Base-by-base conservation (phyloP, 371 early-diverging fungal species). In the Rhizomucor miehei region DNA sequence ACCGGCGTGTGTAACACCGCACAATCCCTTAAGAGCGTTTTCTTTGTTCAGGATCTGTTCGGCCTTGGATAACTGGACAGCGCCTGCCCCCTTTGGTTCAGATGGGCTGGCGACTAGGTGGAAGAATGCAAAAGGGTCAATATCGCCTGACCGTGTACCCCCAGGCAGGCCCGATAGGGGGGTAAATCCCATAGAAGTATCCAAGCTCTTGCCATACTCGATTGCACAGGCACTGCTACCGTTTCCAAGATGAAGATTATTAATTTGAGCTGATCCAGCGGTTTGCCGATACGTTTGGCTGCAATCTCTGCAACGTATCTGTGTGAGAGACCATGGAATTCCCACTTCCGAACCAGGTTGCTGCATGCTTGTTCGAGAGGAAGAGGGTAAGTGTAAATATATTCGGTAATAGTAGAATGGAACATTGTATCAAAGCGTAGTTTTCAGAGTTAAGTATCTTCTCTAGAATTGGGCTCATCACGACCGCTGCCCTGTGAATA, bases 141-240 rank as follows among this genome's bases (percentile, higher is more conserved):
- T 60, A 45, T 73, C 58, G 19, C 61, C 60, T 5, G 65, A 57
- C 5, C 59, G 55, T 25, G 63, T 60, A 13, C 58, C 54, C 0
- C 57, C 63, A 17, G 60, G 59, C 9, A 65, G 23, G 29, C 55
- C 59, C n/a, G 59, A 56, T 5, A 69, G 34, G 1, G 73, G 73
- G 9, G 73, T 73, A 48, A 67, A 48, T 0, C 73, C 73, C 73
- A 73, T 73, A 38, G 61, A 57, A 3, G 69, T 69, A 51, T 73
- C 73, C 24, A 66, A 19, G 44, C 64, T 63, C 23, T 59, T 46
- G 16, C 73, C 73, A 35, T 52, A 14, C 11, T 49, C 16, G 23
- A 68, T 62, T 13, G 69, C 69, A 44, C 73, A 73, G 16, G 65
- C 69, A 23, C 57, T 57, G 14, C 62, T 57, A 8, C 73, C 73